Evolutionary conservation across 148 eudicot species (phyloP), one percentile per base, ranked within the genome.

Genomic region (Silene uniflora): DNA sequence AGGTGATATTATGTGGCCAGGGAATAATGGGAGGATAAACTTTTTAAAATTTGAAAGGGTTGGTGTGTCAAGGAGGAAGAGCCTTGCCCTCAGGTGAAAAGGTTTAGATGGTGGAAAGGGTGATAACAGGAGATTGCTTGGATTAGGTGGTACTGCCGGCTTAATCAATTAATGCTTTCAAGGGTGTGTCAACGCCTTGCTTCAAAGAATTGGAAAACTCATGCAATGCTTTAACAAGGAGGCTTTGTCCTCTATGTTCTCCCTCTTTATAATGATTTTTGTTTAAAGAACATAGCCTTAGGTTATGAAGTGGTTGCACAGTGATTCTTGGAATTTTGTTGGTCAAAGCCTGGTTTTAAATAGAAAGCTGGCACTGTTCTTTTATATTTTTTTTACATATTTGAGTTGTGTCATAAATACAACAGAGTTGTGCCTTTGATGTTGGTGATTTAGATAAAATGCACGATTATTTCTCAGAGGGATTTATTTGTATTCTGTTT

Each of bases 401-500:
- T 27, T 27, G 29, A 18, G 29, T 17, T 11, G 18, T 64, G 68
- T 29, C 18, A 12, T 27, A 64, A 29, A 64, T 27, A 24, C 5
- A 24, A 12, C 17, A 78, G 46, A 42, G 46, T 39, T 13, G 3
- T 71, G 32, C 64, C 63, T 47, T 22, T 39, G 63, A 16, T 29
- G 52, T 77, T 71, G 67, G 52, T 19, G 17, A 13, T 66, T 12
- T 2, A 29, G 12, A 42, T 61, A n/a, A 27, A 61, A 6, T 58
- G 47, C 58, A 19, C 9, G 60, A 60, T 42, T 69, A n/a, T 65
- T 47, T 35, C 18, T 22, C 55, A 65, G 46, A 70, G 66, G 24
- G 35, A 67, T 21, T 24, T 69, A 61, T 39, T 24, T 52, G 19
- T 62, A 24, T 76, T 72, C 16, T 54, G 62, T 79, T 70, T 25